Evolutionary conservation across 768 basidiomycete species (phyloP), one percentile per base, ranked within the genome.

Genomic region (Dentipellis sp.): DNA sequence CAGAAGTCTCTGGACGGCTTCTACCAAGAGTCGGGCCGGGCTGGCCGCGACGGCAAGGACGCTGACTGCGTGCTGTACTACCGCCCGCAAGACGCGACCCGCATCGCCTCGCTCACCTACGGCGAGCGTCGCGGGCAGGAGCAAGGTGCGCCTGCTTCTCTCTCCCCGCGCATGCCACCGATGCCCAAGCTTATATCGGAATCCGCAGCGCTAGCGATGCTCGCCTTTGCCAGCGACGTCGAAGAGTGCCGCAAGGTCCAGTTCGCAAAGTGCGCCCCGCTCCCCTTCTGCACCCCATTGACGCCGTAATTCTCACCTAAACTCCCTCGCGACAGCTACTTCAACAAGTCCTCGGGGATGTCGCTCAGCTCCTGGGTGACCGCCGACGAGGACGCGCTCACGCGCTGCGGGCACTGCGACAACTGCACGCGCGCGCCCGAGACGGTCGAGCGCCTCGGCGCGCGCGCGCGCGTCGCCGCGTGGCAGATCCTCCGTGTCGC

Each of bases 11-110:
- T 95, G 35, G 94, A 95, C 61, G 88, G 90, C 0, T 94, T 84
- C 67, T 95, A 97, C 67, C 94, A 97, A 72, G 94, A 98, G 66
- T 89, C 90, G 3, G 95, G 95, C 2, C 83, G 95, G 53, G 95
- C 94, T 1, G 95, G 95, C 7, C 79, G 95, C 50, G 94, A 97
- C 64, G 94, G 94, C 10, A 76, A 80, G 56, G 84, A 89, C 56
- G 80, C 89, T 0, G 89, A 95, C 63, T 97, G 95, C 65, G 70
- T 97, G 1, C 70, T 97, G 17, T 97, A 83, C 68, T 92, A 88
- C 68, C 82, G 89, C 7, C 81, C 86, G 0, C 86, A 88, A 58
- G 91, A 94, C 67, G 83, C 78, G 5, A 73, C 75, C 3, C 76
- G 82, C 6, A 68, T 91, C 23, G 75, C 78, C 40, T 69, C 80